A percentile compares a stretch with the other conserved stretches of the same genome.
Evolutionary conservation across 2,329 filamentous ascomycete species (phyloP).

Genomic region (Teratosphaeriaceae sp.): DNA sequence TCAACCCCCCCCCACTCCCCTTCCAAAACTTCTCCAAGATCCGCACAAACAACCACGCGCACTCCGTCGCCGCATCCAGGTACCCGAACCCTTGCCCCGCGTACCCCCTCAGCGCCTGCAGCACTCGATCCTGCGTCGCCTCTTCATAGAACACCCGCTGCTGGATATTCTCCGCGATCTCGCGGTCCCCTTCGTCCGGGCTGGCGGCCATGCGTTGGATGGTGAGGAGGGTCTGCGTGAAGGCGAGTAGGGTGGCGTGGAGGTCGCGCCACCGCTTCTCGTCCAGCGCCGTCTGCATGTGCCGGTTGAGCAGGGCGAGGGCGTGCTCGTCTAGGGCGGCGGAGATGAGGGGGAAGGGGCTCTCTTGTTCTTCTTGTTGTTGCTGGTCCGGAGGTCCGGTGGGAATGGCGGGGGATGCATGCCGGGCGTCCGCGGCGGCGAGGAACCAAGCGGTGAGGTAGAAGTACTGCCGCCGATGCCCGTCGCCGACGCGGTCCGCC

Average conservation of each 20-base stretch:
- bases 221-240: constrained; percentile 81
- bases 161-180: constrained; percentile 95
- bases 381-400: too few relatives aligned
- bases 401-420: too few relatives aligned
- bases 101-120: constrained; percentile 74
- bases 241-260: constrained; percentile 83
- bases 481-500: constrained; percentile 68
- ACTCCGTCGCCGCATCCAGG: constrained; percentile 83
- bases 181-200: constrained; percentile 82
- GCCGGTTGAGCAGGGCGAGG: constrained; percentile 79
- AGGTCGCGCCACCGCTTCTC: constrained; percentile 83
- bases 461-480: constrained; percentile 81
- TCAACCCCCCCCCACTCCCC: constrained; percentile 89
- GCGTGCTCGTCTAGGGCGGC: constrained; percentile 90
- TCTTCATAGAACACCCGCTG: constrained; percentile 99
- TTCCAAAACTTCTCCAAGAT: constrained; percentile 92
- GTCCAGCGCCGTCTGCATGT: constrained; percentile 72
- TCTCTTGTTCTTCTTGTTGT: too few relatives aligned
- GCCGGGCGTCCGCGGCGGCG: constrained; percentile 65
- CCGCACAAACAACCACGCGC: constrained; percentile 83
- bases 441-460: constrained; percentile 92
- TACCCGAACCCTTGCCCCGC: constrained; percentile 94
- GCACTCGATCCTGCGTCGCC: constrained; percentile 79
- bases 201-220: constrained; percentile 89
- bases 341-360: constrained; percentile 81